These are phyloP conservation scores for Salix arbutifolia DNA, from an alignment of 345 rosid species.

Conservation along the genomic window DNA sequence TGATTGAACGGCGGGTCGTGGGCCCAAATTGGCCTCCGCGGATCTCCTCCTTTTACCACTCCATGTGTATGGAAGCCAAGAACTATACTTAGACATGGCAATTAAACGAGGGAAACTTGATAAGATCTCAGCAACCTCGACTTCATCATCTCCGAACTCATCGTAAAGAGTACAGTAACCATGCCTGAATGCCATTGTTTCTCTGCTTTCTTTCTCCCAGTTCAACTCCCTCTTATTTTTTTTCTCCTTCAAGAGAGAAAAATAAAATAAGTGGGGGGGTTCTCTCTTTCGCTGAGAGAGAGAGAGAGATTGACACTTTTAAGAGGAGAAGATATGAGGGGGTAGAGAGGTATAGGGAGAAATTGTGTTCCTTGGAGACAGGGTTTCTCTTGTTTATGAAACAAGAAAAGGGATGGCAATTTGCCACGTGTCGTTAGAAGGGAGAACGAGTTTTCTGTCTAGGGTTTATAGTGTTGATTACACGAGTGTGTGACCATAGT, in stretches of 20 bases:
- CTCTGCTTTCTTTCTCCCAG: constrained; percentile 2
- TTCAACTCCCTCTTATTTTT: background rate
- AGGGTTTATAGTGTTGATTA: constrained; percentile 24
- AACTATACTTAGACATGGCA: background rate
- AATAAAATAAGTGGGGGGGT: background rate
- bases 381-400: constrained; percentile 10
- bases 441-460: constrained; percentile 4
- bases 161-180: background rate
- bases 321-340: background rate
- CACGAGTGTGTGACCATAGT: background rate
- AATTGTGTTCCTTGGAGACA: constrained; percentile 8
- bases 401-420: constrained; percentile 8
- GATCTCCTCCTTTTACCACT: constrained; percentile 33
- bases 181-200: background rate
- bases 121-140: constrained; percentile 25
- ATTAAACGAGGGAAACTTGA: constrained; percentile 18
- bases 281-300: background rate
- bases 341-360: background rate
- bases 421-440: constrained; percentile 26
- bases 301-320: background rate
- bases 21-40: background rate
- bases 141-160: constrained; percentile 9
- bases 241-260: background rate
- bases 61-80: constrained; percentile 20
- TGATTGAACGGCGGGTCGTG: background rate